Evolutionary conservation across 768 basidiomycete species (phyloP), one percentile per base, ranked within the genome.

Genomic region (Podaxis mareebaensis): DNA sequence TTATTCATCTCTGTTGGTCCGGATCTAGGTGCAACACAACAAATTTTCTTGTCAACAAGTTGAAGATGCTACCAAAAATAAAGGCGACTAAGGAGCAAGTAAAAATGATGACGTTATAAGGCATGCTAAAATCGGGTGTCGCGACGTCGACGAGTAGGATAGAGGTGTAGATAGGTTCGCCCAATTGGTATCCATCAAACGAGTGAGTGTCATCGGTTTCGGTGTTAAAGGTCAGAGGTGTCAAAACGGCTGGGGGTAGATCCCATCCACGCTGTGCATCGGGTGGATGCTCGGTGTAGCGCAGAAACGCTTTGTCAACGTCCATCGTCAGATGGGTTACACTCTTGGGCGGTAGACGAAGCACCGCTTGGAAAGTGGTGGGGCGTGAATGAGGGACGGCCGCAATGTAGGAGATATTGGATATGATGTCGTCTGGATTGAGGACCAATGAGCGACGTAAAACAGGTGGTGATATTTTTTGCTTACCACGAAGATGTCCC

Each of bases 81-180:
- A 97, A 86, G 52, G 96, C 95, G 58, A 97, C 84, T 46, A 98
- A 78, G 10, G 94, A 95, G 71, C 91, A 93, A 63, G 86, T 95
- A 80, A 99, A 91, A 70, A 98, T 98, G 75, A 99, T 98, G 53
- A 99, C 96, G 77, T 99, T 99, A 79, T 99, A 99, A 0, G 97
- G 97, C 97, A 99, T 99, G 74, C 93, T 95, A 73, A 99, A 99
- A 74, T 99, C 97, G 0, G 96, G 97, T 39, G 94, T 95, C n/a
- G 96, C 91, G n/a, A 97, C 84, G 73, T 96, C 94, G 51, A 96
- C 86, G 40, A 99, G 85, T 26, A 96, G 81, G 8, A 89, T 83
- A 0, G 86, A 81, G 1, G 93, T 95, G 74, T 96, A 96, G 52
- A 57, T 63, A 20, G 61, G 61, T 12, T 63, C 53, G 36, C 61